phyloP scores from a whole-genome alignment of 306 rosid species.

The Cotoneaster glaucophyllus region DNA sequence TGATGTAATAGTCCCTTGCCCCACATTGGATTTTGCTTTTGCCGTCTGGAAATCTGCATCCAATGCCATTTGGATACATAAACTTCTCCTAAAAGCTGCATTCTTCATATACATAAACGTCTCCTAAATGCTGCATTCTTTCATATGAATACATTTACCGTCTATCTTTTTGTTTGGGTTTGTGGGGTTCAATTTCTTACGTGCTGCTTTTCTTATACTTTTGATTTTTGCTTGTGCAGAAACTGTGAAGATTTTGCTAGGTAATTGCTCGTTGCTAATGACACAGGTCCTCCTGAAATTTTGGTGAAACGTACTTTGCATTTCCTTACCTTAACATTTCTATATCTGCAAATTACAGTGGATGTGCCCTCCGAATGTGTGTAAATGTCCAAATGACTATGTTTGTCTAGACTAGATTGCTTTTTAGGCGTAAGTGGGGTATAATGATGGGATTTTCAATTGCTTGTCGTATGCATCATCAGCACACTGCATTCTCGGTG shows the following conservation, averaged over 20 bases:
- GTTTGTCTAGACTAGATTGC: no score
- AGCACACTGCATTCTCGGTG: no score
- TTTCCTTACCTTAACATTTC: not conserved
- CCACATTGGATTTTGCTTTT: conserved; percentile 47
- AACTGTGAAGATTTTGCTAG: conserved; percentile 48
- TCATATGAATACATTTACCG: conserved; percentile 9
- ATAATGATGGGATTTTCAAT: no score
- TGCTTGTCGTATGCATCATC: no score
- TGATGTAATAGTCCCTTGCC: conserved; percentile 50
- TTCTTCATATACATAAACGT: no score
- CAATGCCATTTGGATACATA: conserved; percentile 14
- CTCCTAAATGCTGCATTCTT: conserved; percentile 62
- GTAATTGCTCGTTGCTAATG: conserved; percentile 40
- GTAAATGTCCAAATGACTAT: no score
- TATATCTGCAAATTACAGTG: not conserved
- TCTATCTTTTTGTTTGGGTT: not conserved
- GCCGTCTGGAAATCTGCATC: conserved; percentile 49
- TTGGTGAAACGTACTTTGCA: conserved; percentile 46
- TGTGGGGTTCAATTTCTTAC: not conserved
- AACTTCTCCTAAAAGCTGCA: conserved; percentile 54
- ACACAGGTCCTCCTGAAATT: not conserved
- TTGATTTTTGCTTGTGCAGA: conserved; percentile 1
- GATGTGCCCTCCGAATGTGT: not conserved
- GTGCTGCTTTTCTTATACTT: not conserved
- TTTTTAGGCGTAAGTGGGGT: no score